Evolutionary conservation across 2,329 filamentous ascomycete species (phyloP).

Genomic region (Sporothrix euskadiensis): DNA sequence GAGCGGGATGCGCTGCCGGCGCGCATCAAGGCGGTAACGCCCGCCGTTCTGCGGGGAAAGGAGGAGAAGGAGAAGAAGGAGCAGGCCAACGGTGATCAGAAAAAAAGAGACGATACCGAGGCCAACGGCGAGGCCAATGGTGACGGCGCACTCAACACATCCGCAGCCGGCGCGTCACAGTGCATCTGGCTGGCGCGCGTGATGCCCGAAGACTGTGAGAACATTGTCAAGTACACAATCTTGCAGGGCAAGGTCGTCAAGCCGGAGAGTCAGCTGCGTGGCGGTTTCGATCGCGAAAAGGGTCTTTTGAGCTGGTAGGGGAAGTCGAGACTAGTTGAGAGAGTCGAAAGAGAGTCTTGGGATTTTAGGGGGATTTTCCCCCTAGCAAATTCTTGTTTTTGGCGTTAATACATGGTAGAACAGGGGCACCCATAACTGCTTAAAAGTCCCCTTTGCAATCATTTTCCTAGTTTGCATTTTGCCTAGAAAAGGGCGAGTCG

Average conservation of each 20-base stretch:
- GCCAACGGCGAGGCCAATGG: conserved; percentile 40
- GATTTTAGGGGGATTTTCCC: not conserved
- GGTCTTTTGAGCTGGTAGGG: conserved; percentile 77
- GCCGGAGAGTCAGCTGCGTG: conserved; percentile 78
- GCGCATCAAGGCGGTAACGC: conserved; percentile 34
- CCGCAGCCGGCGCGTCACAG: conserved; percentile 66
- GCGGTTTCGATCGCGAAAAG: conserved; percentile 82
- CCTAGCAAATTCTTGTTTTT: not conserved
- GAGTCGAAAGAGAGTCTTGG: not conserved
- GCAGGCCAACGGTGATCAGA: conserved; percentile 32
- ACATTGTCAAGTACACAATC: conserved; percentile 84
- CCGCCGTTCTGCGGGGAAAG: conserved; percentile 38
- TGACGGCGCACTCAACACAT: conserved; percentile 10
- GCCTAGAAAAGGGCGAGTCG: not conserved
- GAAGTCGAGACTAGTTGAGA: too few relatives aligned
- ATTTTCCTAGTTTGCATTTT: not conserved
- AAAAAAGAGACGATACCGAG: conserved; percentile 37
- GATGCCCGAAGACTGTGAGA: conserved; percentile 86
- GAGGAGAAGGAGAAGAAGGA: not conserved
- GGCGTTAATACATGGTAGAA: conserved; percentile 1
- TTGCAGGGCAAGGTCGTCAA: conserved; percentile 93
- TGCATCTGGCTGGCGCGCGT: conserved; percentile 92
- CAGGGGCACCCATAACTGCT: not conserved
- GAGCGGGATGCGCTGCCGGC: conserved; percentile 41
- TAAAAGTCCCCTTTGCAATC: not conserved